Conservation (phyloP, 495 filamentous ascomycete species). For the Podospora sp. region DNA sequence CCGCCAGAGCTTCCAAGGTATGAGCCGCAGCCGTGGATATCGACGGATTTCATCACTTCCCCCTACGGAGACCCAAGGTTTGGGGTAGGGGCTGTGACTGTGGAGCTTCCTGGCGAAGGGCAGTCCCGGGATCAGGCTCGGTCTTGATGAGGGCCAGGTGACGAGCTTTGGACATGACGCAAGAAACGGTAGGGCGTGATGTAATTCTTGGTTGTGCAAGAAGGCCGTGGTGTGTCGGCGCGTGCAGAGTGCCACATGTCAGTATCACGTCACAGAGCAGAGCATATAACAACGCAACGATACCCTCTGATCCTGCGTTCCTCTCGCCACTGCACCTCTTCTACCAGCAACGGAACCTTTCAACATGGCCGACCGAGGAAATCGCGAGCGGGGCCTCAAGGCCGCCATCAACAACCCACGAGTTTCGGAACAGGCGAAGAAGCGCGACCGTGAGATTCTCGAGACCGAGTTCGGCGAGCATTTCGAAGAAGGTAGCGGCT, state of each 20-base stretch:
- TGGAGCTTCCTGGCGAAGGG: background rate
- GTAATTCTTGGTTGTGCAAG: background rate
- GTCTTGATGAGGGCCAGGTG: too few relatives aligned
- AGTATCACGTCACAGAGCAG: too few relatives aligned
- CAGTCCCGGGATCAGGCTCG: background rate
- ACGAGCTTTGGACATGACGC: too few relatives aligned
- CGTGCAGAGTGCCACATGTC: too few relatives aligned
- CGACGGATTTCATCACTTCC: background rate
- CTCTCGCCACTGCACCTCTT: background rate
- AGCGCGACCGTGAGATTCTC: conserved; percentile 29
- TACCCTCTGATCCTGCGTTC: too few relatives aligned
- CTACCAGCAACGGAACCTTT: background rate
- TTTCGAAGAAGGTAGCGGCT: background rate
- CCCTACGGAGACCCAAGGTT: background rate
- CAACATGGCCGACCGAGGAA: conserved; percentile 29
- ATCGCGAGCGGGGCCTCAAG: conserved; percentile 36
- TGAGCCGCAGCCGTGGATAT: background rate
- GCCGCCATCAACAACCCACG: conserved; percentile 37
- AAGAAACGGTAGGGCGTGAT: too few relatives aligned
- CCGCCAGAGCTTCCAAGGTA: background rate
- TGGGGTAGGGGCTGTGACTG: background rate
- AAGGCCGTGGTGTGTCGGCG: background rate
- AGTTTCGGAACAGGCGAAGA: conserved; percentile 27
- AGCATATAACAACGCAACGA: too few relatives aligned
- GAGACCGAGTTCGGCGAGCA: conserved; percentile 26